phyloP scores from a whole-genome alignment of 2,329 filamentous ascomycete species.

The Mollisiaceae sp. region DNA sequence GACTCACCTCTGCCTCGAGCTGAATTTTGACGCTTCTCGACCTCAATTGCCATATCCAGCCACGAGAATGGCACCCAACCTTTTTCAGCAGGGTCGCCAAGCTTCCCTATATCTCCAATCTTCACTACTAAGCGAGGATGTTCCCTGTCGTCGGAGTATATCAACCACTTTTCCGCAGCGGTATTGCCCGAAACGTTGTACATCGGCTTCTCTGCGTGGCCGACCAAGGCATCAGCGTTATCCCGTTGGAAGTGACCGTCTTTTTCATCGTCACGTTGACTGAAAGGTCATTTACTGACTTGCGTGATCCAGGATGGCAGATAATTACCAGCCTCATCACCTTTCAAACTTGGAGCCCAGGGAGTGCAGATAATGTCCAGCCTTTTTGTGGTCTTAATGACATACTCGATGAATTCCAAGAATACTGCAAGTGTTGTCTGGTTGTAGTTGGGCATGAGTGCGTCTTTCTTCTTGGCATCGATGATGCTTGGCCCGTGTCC shows the following conservation, averaged over 20 bases:
- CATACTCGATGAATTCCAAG: background rate
- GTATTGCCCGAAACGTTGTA: background rate
- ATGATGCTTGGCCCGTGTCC: background rate
- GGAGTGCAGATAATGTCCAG: background rate
- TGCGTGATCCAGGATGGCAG: background rate
- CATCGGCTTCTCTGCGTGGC: background rate
- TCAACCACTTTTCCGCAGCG: background rate
- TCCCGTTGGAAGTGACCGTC: background rate
- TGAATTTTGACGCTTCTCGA: background rate
- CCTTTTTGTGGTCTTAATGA: background rate
- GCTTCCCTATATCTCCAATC: background rate
- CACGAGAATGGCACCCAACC: background rate
- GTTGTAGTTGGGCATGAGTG: background rate
- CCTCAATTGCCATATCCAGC: background rate
- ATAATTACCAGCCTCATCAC: background rate
- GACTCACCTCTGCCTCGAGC: background rate
- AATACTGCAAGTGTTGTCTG: background rate
- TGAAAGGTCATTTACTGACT: background rate
- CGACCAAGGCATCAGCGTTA: constrained; percentile 1
- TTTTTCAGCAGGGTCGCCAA: background rate
- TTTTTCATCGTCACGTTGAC: background rate
- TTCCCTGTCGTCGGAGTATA: background rate
- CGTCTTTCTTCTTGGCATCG: background rate
- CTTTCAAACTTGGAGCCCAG: constrained; percentile 4
- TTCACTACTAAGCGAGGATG: background rate